Percentiles rank a stretch among this genome's conserved stretches.
These are phyloP conservation scores for Phytophthora capsici DNA, from an alignment of 352 stramenopile genomes.

Conservation along the genomic window DNA sequence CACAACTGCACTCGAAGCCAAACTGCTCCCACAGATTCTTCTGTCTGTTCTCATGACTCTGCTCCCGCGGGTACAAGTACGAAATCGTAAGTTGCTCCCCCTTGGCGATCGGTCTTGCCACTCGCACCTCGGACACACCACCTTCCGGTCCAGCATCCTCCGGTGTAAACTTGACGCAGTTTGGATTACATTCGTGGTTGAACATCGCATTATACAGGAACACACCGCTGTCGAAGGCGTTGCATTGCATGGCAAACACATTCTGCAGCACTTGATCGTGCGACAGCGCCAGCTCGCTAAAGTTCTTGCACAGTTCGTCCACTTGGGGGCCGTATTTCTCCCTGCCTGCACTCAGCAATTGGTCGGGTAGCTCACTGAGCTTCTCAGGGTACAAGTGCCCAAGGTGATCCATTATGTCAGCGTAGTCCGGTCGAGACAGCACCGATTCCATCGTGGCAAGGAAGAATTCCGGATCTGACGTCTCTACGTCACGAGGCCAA, in stretches of 20 bases:
- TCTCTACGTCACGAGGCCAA: slow-evolving; percentile 90
- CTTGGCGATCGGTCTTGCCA: slow-evolving; percentile 81
- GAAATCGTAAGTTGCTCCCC: slow-evolving; percentile 94
- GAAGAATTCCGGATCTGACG: slow-evolving; percentile 80
- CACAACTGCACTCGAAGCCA: slow-evolving; percentile 86
- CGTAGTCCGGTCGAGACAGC: slow-evolving; percentile 69
- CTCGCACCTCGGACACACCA: slow-evolving; percentile 92
- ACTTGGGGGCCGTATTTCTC: slow-evolving; percentile 67
- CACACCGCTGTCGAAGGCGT: slow-evolving; percentile 93
- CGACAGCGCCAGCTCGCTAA: slow-evolving; percentile 52
- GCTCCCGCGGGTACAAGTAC: slow-evolving; percentile 92
- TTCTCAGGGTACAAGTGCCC: slow-evolving; percentile 88
- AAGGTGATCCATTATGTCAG: slow-evolving; percentile 78
- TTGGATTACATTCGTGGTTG: slow-evolving; percentile 95
- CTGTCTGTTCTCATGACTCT: slow-evolving; percentile 83
- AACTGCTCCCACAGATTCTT: slow-evolving; percentile 92
- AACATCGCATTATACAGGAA: slow-evolving; percentile 95
- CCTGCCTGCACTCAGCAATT: slow-evolving; percentile 57
- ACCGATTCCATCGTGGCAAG: slow-evolving; percentile 90
- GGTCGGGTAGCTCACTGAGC: slow-evolving; percentile 65
- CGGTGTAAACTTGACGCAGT: slow-evolving; percentile 94
- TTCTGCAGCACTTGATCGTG: slow-evolving; percentile 87
- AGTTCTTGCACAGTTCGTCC: slow-evolving; percentile 57
- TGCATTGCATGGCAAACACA: slow-evolving; percentile 93
- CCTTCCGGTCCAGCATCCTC: slow-evolving; percentile 43